Evolutionary conservation across 306 rosid genomes (phyloP).

Genomic region (Fagus sylvatica): DNA sequence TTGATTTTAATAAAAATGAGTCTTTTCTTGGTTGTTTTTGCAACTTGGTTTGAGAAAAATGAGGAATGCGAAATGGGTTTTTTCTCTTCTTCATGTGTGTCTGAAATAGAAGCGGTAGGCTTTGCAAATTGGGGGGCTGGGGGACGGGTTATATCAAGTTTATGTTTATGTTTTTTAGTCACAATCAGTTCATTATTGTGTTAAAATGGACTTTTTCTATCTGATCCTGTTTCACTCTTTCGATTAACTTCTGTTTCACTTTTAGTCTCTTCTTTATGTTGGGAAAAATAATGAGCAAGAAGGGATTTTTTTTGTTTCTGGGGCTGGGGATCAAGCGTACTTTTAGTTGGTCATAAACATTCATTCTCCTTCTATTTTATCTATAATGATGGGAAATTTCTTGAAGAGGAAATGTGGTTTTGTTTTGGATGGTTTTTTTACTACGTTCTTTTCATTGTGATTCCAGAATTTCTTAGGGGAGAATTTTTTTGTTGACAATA

Average conservation of each 20-base stretch:
- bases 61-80: neutral
- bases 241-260: neutral
- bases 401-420: conserved; percentile 1
- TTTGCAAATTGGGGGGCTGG: too few species aligned
- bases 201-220: neutral
- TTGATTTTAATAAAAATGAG: neutral
- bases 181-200: neutral
- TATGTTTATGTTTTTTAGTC: neutral
- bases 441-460: neutral
- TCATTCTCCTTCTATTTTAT: neutral
- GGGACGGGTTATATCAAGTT: too few species aligned
- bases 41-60: neutral
- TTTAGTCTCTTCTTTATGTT: neutral
- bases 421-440: neutral
- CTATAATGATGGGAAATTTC: neutral
- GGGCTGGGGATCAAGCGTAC: neutral
- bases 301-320: too few species aligned
- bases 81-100: neutral
- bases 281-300: neutral
- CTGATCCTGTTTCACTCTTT: neutral
- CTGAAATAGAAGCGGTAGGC: too few species aligned
- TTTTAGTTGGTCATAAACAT: neutral
- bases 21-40: too few species aligned
- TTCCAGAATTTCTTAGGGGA: conserved; percentile 1
- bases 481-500: too few species aligned